Conservation (phyloP, 257 asterid genomes). For the Scutellaria barbata region DNA sequence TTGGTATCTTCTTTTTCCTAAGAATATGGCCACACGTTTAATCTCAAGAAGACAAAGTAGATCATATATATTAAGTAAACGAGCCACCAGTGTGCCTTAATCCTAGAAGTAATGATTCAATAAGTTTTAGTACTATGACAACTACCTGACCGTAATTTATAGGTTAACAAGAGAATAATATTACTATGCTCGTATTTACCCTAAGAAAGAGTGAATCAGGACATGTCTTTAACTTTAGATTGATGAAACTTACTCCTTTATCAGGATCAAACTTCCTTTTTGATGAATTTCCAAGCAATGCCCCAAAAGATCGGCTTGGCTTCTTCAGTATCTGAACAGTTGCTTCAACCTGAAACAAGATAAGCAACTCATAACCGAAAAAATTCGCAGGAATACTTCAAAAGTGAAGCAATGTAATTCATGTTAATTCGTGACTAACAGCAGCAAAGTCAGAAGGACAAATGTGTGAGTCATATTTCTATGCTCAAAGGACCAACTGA, state of each 20-base stretch:
- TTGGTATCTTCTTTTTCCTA: constrained; percentile 62
- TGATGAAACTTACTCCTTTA: constrained; percentile 52
- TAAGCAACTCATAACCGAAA: constrained; percentile 16
- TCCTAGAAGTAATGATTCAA: neutral
- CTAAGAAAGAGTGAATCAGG: constrained; percentile 4
- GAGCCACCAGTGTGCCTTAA: neutral
- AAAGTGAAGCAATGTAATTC: constrained; percentile 16
- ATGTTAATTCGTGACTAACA: neutral
- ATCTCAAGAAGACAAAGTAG: constrained; percentile 2
- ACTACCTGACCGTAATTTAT: neutral
- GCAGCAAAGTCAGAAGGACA: no score
- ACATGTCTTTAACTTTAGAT: neutral
- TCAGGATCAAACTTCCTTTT: constrained; percentile 78
- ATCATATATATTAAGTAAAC: no score
- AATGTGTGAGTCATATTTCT: no score
- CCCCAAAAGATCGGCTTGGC: constrained; percentile 87
- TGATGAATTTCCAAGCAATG: constrained; percentile 69
- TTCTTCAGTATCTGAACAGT: constrained; percentile 74
- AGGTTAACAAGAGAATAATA: neutral
- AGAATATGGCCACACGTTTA: constrained; percentile 15
- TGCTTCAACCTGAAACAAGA: constrained; percentile 56
- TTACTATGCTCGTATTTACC: neutral
- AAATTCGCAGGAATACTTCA: constrained; percentile 8
- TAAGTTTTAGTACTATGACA: neutral
- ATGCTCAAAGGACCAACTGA: no score